Conservation (phyloP, 306 rosid species). For the Boehmeria nivea region DNA sequence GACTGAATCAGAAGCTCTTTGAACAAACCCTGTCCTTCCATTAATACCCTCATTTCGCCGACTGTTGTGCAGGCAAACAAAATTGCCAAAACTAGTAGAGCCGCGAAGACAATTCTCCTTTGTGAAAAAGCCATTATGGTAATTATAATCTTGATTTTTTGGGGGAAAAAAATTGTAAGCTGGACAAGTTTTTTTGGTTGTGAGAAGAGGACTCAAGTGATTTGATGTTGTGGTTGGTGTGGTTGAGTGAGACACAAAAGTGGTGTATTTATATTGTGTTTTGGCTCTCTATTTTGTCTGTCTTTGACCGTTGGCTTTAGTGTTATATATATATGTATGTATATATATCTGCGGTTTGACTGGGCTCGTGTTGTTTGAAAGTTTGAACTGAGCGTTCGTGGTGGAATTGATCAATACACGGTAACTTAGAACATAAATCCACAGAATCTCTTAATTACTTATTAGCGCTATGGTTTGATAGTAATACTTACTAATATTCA, state of each 20-base stretch:
- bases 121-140: conserved; percentile 19
- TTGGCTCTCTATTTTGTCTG: background rate
- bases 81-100: conserved; percentile 22
- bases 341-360: conserved; percentile 28
- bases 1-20: conserved; percentile 26
- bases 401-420: conserved; percentile 23
- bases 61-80: conserved; percentile 23
- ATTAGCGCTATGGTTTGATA: too few species aligned
- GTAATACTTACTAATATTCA: too few species aligned
- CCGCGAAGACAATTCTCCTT: conserved; percentile 20
- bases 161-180: too few species aligned
- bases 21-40: conserved; percentile 34
- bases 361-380: conserved; percentile 24
- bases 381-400: conserved; percentile 8
- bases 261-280: background rate
- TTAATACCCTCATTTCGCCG: conserved; percentile 36
- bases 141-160: background rate
- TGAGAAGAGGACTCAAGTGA: background rate
- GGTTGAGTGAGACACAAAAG: background rate
- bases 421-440: conserved; percentile 11
- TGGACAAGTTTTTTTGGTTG: too few species aligned
- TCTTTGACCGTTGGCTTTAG: background rate
- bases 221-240: background rate
- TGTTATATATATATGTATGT: background rate
- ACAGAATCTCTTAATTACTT: too few species aligned